Conservation (phyloP, 148 eudicot genomes). For the Arctostaphylos glauca region DNA sequence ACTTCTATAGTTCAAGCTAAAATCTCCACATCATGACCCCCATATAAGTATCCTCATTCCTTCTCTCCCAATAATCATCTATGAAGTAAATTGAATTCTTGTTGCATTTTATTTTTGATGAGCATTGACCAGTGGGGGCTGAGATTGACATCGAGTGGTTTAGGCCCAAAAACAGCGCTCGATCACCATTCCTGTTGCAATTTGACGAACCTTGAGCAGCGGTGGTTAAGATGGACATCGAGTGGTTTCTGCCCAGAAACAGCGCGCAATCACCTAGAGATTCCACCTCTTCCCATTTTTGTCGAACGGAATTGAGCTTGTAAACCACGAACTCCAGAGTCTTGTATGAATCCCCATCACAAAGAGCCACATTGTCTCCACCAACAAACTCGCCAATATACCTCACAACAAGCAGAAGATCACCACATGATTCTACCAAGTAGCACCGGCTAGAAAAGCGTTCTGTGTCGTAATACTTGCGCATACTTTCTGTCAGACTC, state of each 20-base stretch:
- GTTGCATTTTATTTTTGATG: neutral
- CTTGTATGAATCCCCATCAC: neutral
- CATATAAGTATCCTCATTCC: slow-evolving; percentile 5
- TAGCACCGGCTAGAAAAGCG: neutral
- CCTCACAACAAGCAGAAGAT: slow-evolving; percentile 4
- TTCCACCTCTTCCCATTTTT: neutral
- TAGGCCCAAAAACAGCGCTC: neutral
- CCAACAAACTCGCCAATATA: neutral
- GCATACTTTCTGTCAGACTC: neutral
- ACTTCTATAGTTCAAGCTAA: neutral
- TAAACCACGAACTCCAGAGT: neutral
- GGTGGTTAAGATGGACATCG: neutral
- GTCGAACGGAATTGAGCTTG: neutral
- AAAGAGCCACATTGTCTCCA: neutral
- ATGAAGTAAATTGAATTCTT: neutral
- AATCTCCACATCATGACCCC: slow-evolving; percentile 6
- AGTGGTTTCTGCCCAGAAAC: slow-evolving; percentile 3
- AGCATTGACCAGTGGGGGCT: neutral
- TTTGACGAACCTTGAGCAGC: neutral
- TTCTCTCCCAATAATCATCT: neutral
- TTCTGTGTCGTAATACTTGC: neutral
- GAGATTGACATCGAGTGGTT: neutral
- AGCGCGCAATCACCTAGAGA: neutral
- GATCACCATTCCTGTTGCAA: neutral
- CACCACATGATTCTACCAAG: neutral